Base-by-base conservation (phyloP, 495 filamentous ascomycete genomes). In the Zalerion maritima region DNA sequence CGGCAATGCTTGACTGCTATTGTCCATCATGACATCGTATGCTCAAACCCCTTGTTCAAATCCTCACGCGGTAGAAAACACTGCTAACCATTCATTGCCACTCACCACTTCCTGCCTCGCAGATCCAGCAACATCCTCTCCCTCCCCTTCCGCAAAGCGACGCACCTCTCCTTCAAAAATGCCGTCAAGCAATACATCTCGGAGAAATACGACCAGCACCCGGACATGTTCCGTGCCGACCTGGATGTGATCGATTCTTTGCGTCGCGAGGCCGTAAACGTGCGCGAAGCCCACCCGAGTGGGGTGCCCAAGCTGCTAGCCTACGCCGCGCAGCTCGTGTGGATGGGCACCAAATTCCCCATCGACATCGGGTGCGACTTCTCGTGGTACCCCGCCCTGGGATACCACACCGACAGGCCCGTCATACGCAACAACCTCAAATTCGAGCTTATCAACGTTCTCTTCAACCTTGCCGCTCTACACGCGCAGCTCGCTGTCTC, bases 181-280 rank as follows among this genome's bases (percentile, higher is more conserved):
- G 77, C 87, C 20, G 84, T 97, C 43, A 85, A 81, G 38, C 81
- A 92, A 46, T 96, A 97, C 58, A 97, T 97, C 38, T 93, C 82
- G 22, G 78, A 73, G 47, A 94, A 96, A 68, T 97, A 97, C 78
- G 89, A 96, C 55, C 89, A 97, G 49, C 89, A 94, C 52, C 89
- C 91, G 31, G 83, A 93, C 52, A 93, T 94, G 84, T 97, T 97
- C 54, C 69, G 74, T 36, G 65, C 80, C 28, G 89, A 97, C 56
- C 68, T 97, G 22, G 68, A 89, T 31, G 67, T 78, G 35, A 83
- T 97, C 48, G 85, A 97, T 47, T 61, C 70, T 26, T 48, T 96
- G 28, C 72, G 89, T 7, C 69, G 60, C 26, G 81, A 86, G 36
- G 89, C 89, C 24, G 57, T 94, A 34, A 78, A 84, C 52, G 77